A percentile compares a stretch with the other conserved stretches of the same genome.
phyloP scores from a whole-genome alignment of 1,284 basidiomycete genomes.

The Anthracocystis panici-leucophaei region DNA sequence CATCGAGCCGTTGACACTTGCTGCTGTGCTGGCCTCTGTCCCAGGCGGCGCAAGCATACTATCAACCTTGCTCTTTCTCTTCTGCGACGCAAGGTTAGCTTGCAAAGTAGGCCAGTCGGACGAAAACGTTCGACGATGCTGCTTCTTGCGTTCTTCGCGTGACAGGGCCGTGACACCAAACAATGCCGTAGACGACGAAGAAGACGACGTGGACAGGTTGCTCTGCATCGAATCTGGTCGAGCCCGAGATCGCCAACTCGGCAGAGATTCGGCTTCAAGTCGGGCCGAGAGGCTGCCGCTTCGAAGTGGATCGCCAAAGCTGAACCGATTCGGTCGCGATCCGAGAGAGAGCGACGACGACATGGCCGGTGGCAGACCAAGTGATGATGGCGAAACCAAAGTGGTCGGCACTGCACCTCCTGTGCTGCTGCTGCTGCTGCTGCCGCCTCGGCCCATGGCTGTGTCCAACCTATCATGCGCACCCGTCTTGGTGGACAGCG shows the following conservation, averaged over 20 bases:
- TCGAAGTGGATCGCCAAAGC: slow-evolving; percentile 22
- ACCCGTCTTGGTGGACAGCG: not conserved
- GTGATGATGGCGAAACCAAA: slow-evolving; percentile 18
- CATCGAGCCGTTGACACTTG: not conserved
- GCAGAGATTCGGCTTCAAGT: slow-evolving; percentile 7
- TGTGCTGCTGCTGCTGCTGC: slow-evolving; percentile 4
- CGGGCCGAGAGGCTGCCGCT: slow-evolving; percentile 21
- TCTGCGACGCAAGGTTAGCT: slow-evolving; percentile 31
- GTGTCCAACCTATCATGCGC: not conserved
- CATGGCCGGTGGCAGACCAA: slow-evolving; percentile 20
- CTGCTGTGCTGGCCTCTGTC: not conserved
- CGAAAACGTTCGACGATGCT: slow-evolving; percentile 53
- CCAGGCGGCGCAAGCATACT: not conserved
- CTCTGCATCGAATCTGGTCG: slow-evolving; percentile 49
- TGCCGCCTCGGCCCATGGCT: not conserved
- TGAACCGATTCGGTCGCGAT: slow-evolving; percentile 25
- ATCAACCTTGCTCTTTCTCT: slow-evolving; percentile 31
- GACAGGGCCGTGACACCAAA: slow-evolving; percentile 47
- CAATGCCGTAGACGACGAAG: slow-evolving; percentile 29
- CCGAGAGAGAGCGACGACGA: slow-evolving; percentile 30
- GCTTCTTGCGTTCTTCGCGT: slow-evolving; percentile 49
- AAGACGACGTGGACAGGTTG: slow-evolving; percentile 28
- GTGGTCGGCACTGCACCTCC: slow-evolving; percentile 5
- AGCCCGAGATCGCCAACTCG: slow-evolving; percentile 6
- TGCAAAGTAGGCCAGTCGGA: slow-evolving; percentile 51